phyloP scores from a whole-genome alignment of 345 rosid species.

The Acer campestre region DNA sequence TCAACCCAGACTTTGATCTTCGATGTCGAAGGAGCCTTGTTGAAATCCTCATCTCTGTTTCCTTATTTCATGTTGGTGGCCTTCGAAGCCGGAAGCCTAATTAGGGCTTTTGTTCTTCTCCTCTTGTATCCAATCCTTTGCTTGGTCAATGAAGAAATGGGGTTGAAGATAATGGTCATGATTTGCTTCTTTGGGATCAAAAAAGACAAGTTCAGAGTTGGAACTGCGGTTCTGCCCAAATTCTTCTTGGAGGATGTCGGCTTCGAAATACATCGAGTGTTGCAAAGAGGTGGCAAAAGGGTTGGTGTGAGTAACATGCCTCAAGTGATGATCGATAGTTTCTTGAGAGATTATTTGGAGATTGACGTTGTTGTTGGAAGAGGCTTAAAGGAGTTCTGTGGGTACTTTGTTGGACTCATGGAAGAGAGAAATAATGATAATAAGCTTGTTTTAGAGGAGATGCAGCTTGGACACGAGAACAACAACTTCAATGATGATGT shows the following conservation, averaged over 20 bases:
- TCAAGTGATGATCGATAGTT: conserved; percentile 70
- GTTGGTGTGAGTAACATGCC: conserved; percentile 65
- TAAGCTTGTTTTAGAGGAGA: conserved; percentile 29
- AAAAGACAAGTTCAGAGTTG: conserved; percentile 51
- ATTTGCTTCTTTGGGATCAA: conserved; percentile 67
- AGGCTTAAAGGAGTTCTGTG: conserved; percentile 55
- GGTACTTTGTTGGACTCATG: conserved; percentile 69
- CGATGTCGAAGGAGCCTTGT: conserved; percentile 56
- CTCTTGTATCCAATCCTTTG: conserved; percentile 55
- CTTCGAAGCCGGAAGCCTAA: conserved; percentile 69
- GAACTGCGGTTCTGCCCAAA: conserved; percentile 69
- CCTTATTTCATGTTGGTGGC: conserved; percentile 88
- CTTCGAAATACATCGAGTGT: conserved; percentile 50
- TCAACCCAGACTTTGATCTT: conserved; percentile 55
- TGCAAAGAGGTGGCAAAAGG: conserved; percentile 47
- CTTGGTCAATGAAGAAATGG: conserved; percentile 49
- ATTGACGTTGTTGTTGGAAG: conserved; percentile 64
- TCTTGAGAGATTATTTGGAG: conserved; percentile 66
- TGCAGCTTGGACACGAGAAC: conserved; percentile 23
- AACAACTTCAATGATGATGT: conserved; percentile 19
- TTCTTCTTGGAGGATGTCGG: conserved; percentile 71
- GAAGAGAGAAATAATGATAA: conserved; percentile 38
- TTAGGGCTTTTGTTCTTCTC: conserved; percentile 61
- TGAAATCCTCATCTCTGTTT: conserved; percentile 61
- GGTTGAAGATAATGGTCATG: conserved; percentile 66